Evolutionary conservation across 2,329 filamentous ascomycete species (phyloP).

Genomic region (Alternaria arbusti): DNA sequence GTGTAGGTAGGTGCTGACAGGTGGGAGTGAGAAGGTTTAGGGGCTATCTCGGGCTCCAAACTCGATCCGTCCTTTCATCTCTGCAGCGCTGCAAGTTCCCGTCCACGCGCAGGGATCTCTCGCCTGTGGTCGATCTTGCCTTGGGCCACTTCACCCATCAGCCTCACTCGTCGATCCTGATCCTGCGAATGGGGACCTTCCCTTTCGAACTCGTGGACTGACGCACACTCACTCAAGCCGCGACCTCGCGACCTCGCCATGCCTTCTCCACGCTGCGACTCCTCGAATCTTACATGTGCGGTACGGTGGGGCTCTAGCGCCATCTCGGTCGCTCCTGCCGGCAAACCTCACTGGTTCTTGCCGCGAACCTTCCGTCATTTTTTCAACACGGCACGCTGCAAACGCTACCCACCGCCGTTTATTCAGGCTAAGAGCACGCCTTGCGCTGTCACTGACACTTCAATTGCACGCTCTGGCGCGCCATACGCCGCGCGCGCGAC

Average conservation of each 20-base stretch:
- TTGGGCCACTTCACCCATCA: conserved; percentile 29
- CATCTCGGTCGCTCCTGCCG: conserved; percentile 29
- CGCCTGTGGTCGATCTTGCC: conserved; percentile 17
- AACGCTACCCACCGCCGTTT: conserved; percentile 10
- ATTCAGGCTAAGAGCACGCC: conserved; percentile 7
- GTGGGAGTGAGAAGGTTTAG: conserved; percentile 23
- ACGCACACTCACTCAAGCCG: conserved; percentile 3
- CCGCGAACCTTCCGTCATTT: conserved; percentile 17
- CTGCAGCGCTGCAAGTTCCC: conserved; percentile 34
- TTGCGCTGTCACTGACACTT: conserved; percentile 4
- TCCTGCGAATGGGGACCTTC: conserved; percentile 18
- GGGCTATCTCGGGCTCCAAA: conserved; percentile 38
- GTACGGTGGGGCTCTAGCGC: conserved; percentile 10
- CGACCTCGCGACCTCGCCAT: conserved; percentile 2
- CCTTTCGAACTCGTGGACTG: background rate
- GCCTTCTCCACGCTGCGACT: conserved; percentile 1
- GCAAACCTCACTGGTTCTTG: conserved; percentile 34
- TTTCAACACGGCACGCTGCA: conserved; percentile 20
- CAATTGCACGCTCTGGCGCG: conserved; percentile 6
- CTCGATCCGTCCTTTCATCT: conserved; percentile 39
- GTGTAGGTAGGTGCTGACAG: background rate
- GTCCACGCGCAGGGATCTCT: conserved; percentile 23
- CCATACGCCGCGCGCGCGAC: conserved; percentile 11
- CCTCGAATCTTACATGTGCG: conserved; percentile 12
- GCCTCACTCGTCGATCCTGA: conserved; percentile 47